phyloP scores from a whole-genome alignment of 179 eudicot genomes.

The Beta macrorhiza region DNA sequence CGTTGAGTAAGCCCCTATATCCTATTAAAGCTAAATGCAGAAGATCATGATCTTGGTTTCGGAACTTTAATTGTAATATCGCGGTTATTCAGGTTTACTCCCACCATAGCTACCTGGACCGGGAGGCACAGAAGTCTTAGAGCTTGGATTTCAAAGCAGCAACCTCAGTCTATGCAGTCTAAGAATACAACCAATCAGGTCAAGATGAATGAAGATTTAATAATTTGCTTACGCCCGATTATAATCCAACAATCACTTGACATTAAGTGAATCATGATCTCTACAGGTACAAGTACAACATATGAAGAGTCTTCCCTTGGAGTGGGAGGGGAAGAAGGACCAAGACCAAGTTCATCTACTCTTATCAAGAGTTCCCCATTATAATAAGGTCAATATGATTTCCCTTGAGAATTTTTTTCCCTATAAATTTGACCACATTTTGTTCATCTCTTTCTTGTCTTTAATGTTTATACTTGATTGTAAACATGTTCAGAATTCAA shows the following conservation, averaged over 20 bases:
- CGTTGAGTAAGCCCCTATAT: conserved; percentile 60
- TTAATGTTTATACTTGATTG: not conserved
- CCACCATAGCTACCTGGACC: conserved; percentile 83
- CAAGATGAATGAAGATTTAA: not conserved
- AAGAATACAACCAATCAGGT: conserved; percentile 64
- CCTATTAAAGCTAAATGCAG: not conserved
- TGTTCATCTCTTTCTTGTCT: not conserved
- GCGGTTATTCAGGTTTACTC: conserved; percentile 50
- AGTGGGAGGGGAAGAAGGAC: conserved; percentile 62
- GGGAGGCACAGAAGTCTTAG: conserved; percentile 84
- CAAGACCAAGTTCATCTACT: conserved; percentile 62
- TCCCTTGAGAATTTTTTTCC: not conserved
- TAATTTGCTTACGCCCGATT: not conserved
- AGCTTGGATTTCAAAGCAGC: conserved; percentile 75
- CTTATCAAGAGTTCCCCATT: conserved; percentile 67
- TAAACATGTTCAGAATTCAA: conserved; percentile 46
- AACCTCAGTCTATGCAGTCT: conserved; percentile 52
- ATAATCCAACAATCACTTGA: not conserved
- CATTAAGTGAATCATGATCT: not conserved
- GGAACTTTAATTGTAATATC: not conserved
- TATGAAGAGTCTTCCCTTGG: conserved; percentile 54
- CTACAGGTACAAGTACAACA: conserved; percentile 55
- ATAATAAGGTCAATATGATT: conserved; percentile 50
- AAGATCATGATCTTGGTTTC: not conserved
- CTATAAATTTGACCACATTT: not conserved